A percentile compares a stretch with the other conserved stretches of the same genome.
Evolutionary conservation across 202 grass and related monocot species (phyloP).

Genomic region (Digitaria exilis): DNA sequence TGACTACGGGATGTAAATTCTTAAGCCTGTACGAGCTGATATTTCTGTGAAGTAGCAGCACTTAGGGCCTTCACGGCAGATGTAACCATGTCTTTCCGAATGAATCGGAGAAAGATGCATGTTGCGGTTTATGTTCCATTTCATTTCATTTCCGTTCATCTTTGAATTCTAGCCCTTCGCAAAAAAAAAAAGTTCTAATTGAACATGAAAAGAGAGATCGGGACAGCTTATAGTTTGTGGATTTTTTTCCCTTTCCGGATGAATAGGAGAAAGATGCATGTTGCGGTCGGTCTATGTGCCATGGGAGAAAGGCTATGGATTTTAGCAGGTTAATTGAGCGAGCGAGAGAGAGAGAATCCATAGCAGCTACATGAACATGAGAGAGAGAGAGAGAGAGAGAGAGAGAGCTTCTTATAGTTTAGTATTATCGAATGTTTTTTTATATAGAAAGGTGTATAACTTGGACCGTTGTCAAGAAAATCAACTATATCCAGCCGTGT

Average conservation of each 20-base stretch:
- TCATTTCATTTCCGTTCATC: too few species aligned
- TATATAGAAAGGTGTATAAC: neutral
- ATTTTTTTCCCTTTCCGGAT: too few species aligned
- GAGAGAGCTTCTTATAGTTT: too few species aligned
- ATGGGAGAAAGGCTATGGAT: too few species aligned
- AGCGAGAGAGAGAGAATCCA: too few species aligned
- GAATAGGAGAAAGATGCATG: too few species aligned
- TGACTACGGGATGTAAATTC: conserved; percentile 26
- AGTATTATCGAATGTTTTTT: too few species aligned
- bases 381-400: too few species aligned
- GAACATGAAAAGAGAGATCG: neutral
- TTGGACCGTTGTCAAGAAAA: neutral
- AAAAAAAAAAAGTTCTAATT: neutral
- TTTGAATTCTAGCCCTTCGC: neutral
- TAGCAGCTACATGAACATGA: too few species aligned
- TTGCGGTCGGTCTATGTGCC: too few species aligned
- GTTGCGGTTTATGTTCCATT: neutral
- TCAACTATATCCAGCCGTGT: too few species aligned
- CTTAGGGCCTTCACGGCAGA: neutral
- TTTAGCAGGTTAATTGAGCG: too few species aligned
- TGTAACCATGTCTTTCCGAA: conserved; percentile 13
- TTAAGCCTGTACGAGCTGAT: conserved; percentile 3
- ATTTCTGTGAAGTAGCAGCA: neutral
- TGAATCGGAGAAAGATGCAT: neutral
- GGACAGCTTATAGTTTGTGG: neutral